phyloP scores from a whole-genome alignment of 805 yeast genomes.

The Kazachstania africana region DNA sequence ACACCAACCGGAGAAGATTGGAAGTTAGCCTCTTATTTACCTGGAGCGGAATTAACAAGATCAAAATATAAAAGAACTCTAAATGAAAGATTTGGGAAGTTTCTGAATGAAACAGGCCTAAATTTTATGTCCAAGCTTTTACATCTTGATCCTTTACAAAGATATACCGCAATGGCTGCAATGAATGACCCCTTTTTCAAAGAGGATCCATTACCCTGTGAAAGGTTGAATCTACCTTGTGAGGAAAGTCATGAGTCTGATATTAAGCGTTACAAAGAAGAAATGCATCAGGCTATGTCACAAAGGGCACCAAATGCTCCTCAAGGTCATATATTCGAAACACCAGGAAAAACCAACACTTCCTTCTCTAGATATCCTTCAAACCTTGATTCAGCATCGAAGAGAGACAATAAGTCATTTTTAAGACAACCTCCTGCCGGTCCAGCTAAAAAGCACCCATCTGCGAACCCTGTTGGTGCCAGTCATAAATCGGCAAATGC shows the following conservation, averaged over 20 bases:
- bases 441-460: too few species aligned
- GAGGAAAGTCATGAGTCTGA: constrained; percentile 89
- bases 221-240: constrained; percentile 46
- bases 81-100: constrained; percentile 35
- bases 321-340: constrained; percentile 20
- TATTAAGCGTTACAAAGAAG: constrained; percentile 43
- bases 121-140: constrained; percentile 51
- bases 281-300: constrained; percentile 24
- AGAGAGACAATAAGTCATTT: too few species aligned
- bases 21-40: constrained; percentile 50
- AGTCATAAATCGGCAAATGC: too few species aligned
- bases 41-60: constrained; percentile 33
- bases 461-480: too few species aligned
- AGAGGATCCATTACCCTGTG: constrained; percentile 54
- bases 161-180: constrained; percentile 76
- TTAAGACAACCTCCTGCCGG: constrained; percentile 3
- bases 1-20: constrained; percentile 52
- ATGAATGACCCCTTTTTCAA: constrained; percentile 57
- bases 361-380: too few species aligned
- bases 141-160: constrained; percentile 53
- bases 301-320: constrained; percentile 26
- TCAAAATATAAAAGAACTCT: constrained; percentile 30
- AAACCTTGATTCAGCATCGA: too few species aligned
- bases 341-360: too few species aligned
- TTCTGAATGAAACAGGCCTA: constrained; percentile 34